These are phyloP conservation scores for Fusarium poae DNA, from an alignment of 2,329 filamentous ascomycete species.

Conservation along the genomic window DNA sequence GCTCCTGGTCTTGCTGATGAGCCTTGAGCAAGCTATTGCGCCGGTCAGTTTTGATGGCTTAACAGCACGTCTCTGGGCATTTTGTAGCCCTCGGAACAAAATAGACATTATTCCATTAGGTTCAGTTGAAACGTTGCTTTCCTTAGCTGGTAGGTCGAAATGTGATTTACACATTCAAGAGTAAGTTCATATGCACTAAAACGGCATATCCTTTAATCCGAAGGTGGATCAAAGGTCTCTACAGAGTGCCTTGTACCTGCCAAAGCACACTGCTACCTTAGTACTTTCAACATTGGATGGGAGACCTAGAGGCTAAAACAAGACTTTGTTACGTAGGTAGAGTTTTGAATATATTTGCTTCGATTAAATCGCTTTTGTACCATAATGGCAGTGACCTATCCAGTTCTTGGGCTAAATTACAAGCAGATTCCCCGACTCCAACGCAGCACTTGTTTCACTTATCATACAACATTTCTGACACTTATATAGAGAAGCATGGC, in stretches of 20 bases:
- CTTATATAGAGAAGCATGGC: constrained; percentile 24
- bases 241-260: too few relatives aligned
- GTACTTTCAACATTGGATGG: too few relatives aligned
- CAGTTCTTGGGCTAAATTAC: constrained; percentile 3
- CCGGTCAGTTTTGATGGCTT: neutral
- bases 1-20: constrained; percentile 20
- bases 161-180: neutral
- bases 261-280: neutral
- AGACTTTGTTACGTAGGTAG: neutral
- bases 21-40: constrained; percentile 10
- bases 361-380: constrained; percentile 12
- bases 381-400: neutral
- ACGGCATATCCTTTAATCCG: constrained; percentile 22
- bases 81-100: constrained; percentile 18
- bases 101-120: constrained; percentile 34
- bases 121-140: constrained; percentile 3
- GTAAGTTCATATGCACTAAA: constrained; percentile 32
- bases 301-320: too few relatives aligned
- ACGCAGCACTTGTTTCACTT: constrained; percentile 21
- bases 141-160: neutral
- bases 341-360: neutral
- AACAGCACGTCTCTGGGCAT: constrained; percentile 3
- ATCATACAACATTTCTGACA: constrained; percentile 32
- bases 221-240: neutral
- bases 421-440: constrained; percentile 23